Evolutionary conservation across 106 monocot genomes (phyloP), one percentile per base, ranked within the genome.

Genomic region (Gastrodia elata): DNA sequence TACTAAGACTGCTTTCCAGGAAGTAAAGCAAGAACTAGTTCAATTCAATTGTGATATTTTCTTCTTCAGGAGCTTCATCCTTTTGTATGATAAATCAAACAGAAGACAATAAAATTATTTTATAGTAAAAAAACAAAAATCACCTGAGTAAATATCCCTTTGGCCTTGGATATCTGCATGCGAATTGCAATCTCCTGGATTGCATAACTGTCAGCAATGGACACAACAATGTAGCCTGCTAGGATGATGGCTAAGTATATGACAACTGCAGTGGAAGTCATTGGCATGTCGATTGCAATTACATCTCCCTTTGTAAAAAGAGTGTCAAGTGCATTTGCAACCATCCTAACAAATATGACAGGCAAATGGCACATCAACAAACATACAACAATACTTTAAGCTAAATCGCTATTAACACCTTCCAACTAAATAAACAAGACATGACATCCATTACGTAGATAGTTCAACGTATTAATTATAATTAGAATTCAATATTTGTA

Each of bases 221-320:
- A 90, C 33, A 96, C 96, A 74, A 96, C 96, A 78, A 89, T 82
- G 87, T 64, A 90, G 27, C 96, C 96, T 74, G 81, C 85, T 67
- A 96, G 77, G 64, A 96, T 82, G 65, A 90, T 87, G 30, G 89
- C 96, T 5, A 96, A 78, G 72, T 96, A 96, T 80, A 96, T 92
- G 74, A 90, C 83, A 68, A 96, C 92, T 37, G 96, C 96, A 41
- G 87, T 89, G 28, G 72, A 73, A 39, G 92, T 92, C 96, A 96
- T 96, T 69, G 96, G 96, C 96, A 96, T 96, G 76, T 90, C 87
- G 73, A 96, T 96, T 27, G 96, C 96, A 81, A 96, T 90, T 69
- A 81, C 79, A 83, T 96, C 96, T 73, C 88, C 96, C 70, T 88
- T 92, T 25, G 73, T 71, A 77, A 96, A 96, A 33, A 74, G 75